Conservation (phyloP, 2,329 filamentous ascomycete species). For the Lachnellula suecica region DNA sequence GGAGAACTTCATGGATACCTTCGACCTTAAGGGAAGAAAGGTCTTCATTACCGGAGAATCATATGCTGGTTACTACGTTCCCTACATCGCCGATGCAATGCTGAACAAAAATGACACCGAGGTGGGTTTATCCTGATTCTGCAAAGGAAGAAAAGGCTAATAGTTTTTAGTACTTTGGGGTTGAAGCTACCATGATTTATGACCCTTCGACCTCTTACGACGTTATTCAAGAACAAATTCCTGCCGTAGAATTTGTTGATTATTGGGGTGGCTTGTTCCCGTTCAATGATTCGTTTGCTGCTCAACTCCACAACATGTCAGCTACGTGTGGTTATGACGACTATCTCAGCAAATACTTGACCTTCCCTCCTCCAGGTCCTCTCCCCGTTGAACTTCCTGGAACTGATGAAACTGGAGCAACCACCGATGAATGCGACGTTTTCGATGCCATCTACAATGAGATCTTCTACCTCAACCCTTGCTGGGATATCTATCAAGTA, state of each 20-base stretch:
- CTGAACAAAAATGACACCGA: constrained; percentile 54
- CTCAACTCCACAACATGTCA: constrained; percentile 49
- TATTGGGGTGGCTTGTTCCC: constrained; percentile 60
- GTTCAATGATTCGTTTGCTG: constrained; percentile 59
- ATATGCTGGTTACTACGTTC: constrained; percentile 15
- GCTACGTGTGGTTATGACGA: constrained; percentile 61
- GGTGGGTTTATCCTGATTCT: constrained; percentile 6
- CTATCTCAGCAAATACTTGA: constrained; percentile 60
- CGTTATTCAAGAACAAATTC: constrained; percentile 42
- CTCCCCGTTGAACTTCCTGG: constrained; percentile 52
- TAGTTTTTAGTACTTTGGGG: constrained; percentile 57
- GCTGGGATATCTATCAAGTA: constrained; percentile 77
- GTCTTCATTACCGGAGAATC: constrained; percentile 66
- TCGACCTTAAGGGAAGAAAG: constrained; percentile 64
- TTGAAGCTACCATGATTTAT: constrained; percentile 70
- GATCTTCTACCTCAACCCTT: constrained; percentile 64
- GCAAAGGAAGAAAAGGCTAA: constrained; percentile 28
- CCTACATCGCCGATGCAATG: constrained; percentile 54
- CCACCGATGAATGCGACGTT: constrained; percentile 53
- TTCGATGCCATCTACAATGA: constrained; percentile 56
- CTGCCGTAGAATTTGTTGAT: constrained; percentile 59
- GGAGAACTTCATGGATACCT: constrained; percentile 74
- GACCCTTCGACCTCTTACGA: constrained; percentile 64
- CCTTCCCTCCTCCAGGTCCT: constrained; percentile 65
- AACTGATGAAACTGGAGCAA: constrained; percentile 35